Evolutionary conservation across 2,329 filamentous ascomycete genomes (phyloP).

Genomic region (Monosporascus sp.): DNA sequence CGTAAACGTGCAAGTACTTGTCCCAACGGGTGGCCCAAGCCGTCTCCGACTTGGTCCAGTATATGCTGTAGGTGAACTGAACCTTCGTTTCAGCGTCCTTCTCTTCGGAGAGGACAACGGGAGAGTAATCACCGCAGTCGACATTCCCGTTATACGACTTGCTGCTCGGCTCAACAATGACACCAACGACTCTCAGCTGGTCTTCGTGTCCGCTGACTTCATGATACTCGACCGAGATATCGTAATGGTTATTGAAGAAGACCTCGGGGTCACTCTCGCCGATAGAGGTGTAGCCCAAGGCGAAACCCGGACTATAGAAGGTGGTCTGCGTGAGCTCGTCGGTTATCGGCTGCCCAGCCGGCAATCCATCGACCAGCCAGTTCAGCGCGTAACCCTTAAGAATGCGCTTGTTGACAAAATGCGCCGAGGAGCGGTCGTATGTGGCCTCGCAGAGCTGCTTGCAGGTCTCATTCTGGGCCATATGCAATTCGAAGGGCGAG

Average conservation of each 20-base stretch:
- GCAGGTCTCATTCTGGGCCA: slow-evolving; percentile 84
- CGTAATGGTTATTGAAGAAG: slow-evolving; percentile 87
- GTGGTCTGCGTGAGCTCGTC: slow-evolving; percentile 71
- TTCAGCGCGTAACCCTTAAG: slow-evolving; percentile 85
- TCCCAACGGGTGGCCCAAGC: slow-evolving; percentile 98
- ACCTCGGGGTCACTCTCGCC: slow-evolving; percentile 49
- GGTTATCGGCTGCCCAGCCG: slow-evolving; percentile 75
- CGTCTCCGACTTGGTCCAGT: slow-evolving; percentile 77
- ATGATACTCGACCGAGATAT: slow-evolving; percentile 91
- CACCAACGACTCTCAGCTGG: slow-evolving; percentile 84
- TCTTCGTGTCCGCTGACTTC: slow-evolving; percentile 60
- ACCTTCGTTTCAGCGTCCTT: slow-evolving; percentile 56
- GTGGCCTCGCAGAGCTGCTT: slow-evolving; percentile 68
- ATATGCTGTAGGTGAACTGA: slow-evolving; percentile 86
- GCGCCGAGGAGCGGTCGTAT: slow-evolving; percentile 59
- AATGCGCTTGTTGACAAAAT: slow-evolving; percentile 81
- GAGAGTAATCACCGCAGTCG: slow-evolving; percentile 57
- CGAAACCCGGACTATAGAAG: slow-evolving; percentile 90
- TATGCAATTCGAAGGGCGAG: slow-evolving; percentile 85
- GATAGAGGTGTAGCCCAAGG: slow-evolving; percentile 54
- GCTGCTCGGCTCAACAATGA: slow-evolving; percentile 79
- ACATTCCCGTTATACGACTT: slow-evolving; percentile 51
- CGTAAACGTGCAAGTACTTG: slow-evolving; percentile 95
- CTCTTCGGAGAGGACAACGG: slow-evolving; percentile 58
- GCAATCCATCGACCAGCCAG: slow-evolving; percentile 91